phyloP scores from a whole-genome alignment of 2,329 filamentous ascomycete genomes.

The Delphinella strobiligena region DNA sequence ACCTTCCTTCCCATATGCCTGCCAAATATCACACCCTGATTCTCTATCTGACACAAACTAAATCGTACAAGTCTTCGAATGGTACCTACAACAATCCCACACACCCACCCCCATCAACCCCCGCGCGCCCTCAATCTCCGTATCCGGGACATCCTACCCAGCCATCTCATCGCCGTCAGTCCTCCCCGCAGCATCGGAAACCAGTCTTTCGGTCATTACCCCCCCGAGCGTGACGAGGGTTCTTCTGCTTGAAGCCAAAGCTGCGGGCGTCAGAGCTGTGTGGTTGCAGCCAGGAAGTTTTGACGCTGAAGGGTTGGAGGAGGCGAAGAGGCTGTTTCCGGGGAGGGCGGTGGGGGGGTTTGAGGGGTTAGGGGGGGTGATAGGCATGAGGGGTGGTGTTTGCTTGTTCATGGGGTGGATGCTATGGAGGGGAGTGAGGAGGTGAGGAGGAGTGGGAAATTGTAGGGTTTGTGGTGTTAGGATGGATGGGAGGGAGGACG shows the following conservation, averaged over 20 bases:
- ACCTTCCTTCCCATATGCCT: background rate
- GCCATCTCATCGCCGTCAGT: constrained; percentile 54
- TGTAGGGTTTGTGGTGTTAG: too few species aligned
- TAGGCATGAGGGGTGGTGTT: constrained; percentile 63
- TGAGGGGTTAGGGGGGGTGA: constrained; percentile 45
- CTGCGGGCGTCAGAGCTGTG: constrained; percentile 59
- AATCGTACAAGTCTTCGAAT: constrained; percentile 58
- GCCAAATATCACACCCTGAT: background rate
- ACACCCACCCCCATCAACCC: constrained; percentile 80
- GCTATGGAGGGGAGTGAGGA: too few species aligned
- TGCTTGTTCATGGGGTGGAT: constrained; percentile 69
- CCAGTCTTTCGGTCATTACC: constrained; percentile 76
- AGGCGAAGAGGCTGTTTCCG: constrained; percentile 54
- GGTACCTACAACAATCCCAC: constrained; percentile 70
- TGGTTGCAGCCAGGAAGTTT: constrained; percentile 90
- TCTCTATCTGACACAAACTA: constrained; percentile 3
- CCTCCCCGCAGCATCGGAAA: constrained; percentile 55
- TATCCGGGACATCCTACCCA: constrained; percentile 45
- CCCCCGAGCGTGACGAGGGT: constrained; percentile 65
- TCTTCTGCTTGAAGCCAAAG: constrained; percentile 65
- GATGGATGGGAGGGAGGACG: too few species aligned
- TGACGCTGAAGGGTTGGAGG: constrained; percentile 61
- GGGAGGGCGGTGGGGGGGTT: constrained; percentile 56
- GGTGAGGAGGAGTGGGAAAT: too few species aligned
- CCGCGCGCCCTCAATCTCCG: constrained; percentile 49